phyloP scores from a whole-genome alignment of 2,329 filamentous ascomycete species.

The Chaetothyriales sp. region DNA sequence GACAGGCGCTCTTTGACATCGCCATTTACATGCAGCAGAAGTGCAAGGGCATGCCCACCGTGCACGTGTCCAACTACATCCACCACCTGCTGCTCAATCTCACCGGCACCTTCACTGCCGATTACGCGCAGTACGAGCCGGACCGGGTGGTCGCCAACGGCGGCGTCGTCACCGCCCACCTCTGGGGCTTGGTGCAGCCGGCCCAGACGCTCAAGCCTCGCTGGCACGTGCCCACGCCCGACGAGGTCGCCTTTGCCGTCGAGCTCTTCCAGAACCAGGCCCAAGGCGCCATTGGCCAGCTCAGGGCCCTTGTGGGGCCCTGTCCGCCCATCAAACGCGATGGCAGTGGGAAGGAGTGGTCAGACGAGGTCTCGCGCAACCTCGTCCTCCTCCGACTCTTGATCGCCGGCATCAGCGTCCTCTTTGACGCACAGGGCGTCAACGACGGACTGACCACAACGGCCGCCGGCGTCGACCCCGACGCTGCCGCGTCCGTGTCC shows the following conservation, averaged over 20 bases:
- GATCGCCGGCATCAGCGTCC: constrained; percentile 72
- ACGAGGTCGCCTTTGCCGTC: constrained; percentile 78
- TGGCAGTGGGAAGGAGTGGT: constrained; percentile 97
- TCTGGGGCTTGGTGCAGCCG: constrained; percentile 74
- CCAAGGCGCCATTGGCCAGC: constrained; percentile 57
- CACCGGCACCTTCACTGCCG: constrained; percentile 84
- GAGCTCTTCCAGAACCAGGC: constrained; percentile 79
- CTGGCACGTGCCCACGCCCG: constrained; percentile 73
- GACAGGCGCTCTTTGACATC: constrained; percentile 77
- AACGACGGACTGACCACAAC: constrained; percentile 39
- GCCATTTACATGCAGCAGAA: constrained; percentile 93
- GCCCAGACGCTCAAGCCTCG: constrained; percentile 60
- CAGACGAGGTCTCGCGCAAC: constrained; percentile 84
- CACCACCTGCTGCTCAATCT: constrained; percentile 91
- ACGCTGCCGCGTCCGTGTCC: constrained; percentile 31
- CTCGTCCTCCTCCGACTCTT: constrained; percentile 79
- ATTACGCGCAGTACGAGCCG: constrained; percentile 79
- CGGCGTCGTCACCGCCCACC: constrained; percentile 55
- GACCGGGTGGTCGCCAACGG: constrained; percentile 56
- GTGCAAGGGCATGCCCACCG: constrained; percentile 83
- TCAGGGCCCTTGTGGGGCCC: constrained; percentile 68
- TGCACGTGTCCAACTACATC: constrained; percentile 94
- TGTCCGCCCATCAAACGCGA: constrained; percentile 73
- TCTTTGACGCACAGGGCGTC: constrained; percentile 70
- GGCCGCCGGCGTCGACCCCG: constrained; percentile 25